These are phyloP conservation scores for Tylopilus subfusipes DNA, from an alignment of 768 basidiomycete genomes.

Conservation along the genomic window DNA sequence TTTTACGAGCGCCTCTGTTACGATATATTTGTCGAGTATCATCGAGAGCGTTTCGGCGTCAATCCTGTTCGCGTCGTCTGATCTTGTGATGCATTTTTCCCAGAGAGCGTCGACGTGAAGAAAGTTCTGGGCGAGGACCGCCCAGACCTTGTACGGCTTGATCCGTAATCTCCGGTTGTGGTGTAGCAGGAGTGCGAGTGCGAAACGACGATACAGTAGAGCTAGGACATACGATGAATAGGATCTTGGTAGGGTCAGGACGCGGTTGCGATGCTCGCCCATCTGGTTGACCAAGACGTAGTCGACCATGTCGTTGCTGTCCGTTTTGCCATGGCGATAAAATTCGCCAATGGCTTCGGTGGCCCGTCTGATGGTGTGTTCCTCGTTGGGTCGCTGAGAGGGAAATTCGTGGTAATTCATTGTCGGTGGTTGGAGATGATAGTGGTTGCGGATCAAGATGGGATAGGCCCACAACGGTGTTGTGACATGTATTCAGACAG, in stretches of 20 bases:
- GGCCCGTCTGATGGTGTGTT: not conserved
- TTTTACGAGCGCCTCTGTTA: not conserved
- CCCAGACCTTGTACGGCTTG: not conserved
- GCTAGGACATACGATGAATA: too few relatives aligned
- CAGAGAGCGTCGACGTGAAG: not conserved
- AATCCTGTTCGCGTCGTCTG: not conserved
- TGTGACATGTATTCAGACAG: too few relatives aligned
- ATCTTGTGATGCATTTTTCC: not conserved
- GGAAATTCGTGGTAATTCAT: not conserved
- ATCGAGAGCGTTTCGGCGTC: not conserved
- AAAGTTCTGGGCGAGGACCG: not conserved
- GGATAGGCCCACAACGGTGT: too few relatives aligned
- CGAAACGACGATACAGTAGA: not conserved
- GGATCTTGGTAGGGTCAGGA: too few relatives aligned
- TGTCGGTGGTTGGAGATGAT: not conserved
- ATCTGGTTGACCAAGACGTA: too few relatives aligned
- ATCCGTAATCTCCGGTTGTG: not conserved
- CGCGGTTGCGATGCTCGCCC: too few relatives aligned
- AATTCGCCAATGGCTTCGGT: too few relatives aligned
- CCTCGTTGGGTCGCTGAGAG: not conserved
- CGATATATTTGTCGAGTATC: not conserved
- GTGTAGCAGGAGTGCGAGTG: not conserved
- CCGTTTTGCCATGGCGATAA: too few relatives aligned
- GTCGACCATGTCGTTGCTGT: too few relatives aligned
- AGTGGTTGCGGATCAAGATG: not conserved